Conservation (phyloP, 2,329 filamentous ascomycete genomes). For the Aspergillus niger region DNA sequence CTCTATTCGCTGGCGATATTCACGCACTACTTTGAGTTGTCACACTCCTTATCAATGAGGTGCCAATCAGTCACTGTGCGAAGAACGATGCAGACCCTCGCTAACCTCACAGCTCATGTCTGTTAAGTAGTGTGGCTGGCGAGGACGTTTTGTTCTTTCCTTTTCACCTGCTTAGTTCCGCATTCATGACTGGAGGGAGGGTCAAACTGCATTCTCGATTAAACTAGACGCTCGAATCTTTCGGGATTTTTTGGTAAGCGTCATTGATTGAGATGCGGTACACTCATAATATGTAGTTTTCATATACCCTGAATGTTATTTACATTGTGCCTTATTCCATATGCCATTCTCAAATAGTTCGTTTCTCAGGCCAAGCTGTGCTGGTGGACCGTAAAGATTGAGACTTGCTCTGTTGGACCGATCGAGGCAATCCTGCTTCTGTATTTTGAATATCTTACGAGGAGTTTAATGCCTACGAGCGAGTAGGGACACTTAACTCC, state of each 20-base stretch:
- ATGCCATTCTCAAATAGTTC: no score
- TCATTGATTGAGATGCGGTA: slow-evolving; percentile 7
- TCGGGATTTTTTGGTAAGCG: slow-evolving; percentile 13
- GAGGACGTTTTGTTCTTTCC: slow-evolving; percentile 38
- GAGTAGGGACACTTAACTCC: no score
- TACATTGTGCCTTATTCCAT: no score
- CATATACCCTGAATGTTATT: background rate
- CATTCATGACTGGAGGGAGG: slow-evolving; percentile 33
- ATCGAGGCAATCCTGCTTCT: no score
- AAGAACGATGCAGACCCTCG: slow-evolving; percentile 59
- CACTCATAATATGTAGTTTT: background rate
- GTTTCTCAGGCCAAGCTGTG: no score
- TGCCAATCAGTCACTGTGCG: slow-evolving; percentile 98
- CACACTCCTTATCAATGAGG: slow-evolving; percentile 76
- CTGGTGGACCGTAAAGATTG: no score
- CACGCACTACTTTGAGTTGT: slow-evolving; percentile 97
- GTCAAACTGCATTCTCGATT: slow-evolving; percentile 32
- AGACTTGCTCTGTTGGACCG: no score
- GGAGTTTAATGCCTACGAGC: no score
- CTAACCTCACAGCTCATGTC: slow-evolving; percentile 33
- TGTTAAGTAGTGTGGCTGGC: slow-evolving; percentile 28
- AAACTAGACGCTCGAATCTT: slow-evolving; percentile 26
- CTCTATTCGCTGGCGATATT: background rate
- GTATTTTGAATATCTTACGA: no score
- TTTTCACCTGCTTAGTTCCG: slow-evolving; percentile 26